Evolutionary conservation across 2,329 filamentous ascomycete genomes (phyloP).

Genomic region (Metarhizium rileyi): DNA sequence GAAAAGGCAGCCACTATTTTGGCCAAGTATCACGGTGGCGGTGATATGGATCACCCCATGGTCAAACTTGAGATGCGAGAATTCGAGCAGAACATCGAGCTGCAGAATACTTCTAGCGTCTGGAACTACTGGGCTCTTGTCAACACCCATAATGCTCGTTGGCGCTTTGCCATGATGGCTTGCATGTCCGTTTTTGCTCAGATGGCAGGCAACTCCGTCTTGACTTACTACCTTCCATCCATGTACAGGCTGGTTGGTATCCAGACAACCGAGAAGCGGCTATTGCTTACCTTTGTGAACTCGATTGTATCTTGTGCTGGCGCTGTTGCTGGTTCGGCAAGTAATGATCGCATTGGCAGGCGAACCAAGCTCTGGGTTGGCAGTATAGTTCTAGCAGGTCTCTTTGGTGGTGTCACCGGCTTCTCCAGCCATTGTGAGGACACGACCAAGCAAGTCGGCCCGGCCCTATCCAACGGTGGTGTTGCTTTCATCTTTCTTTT

Average conservation of each 20-base stretch:
- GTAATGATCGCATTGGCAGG: slow-evolving; percentile 20
- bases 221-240: slow-evolving; percentile 45
- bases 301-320: slow-evolving; percentile 29
- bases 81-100: slow-evolving; percentile 28
- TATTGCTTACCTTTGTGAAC: slow-evolving; percentile 32
- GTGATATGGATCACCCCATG: slow-evolving; percentile 21
- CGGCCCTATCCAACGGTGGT: slow-evolving; percentile 30
- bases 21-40: slow-evolving; percentile 24
- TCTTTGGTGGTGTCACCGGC: slow-evolving; percentile 38
- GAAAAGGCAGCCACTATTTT: slow-evolving; percentile 26
- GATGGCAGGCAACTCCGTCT: slow-evolving; percentile 39
- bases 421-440: slow-evolving; percentile 30
- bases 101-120: slow-evolving; percentile 30
- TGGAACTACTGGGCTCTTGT: slow-evolving; percentile 46
- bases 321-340: slow-evolving; percentile 25
- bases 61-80: slow-evolving; percentile 31
- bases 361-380: slow-evolving; percentile 39
- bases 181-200: slow-evolving; percentile 46
- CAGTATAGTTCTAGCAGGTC: slow-evolving; percentile 34
- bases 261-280: slow-evolving; percentile 38
- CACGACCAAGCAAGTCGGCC: slow-evolving; percentile 22
- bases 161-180: slow-evolving; percentile 41
- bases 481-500: slow-evolving; percentile 45
- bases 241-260: slow-evolving; percentile 43
- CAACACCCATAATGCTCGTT: slow-evolving; percentile 35